Evolutionary conservation across 345 rosid genomes (phyloP), one percentile per base, ranked within the genome.

Genomic region (Salix arbutifolia): DNA sequence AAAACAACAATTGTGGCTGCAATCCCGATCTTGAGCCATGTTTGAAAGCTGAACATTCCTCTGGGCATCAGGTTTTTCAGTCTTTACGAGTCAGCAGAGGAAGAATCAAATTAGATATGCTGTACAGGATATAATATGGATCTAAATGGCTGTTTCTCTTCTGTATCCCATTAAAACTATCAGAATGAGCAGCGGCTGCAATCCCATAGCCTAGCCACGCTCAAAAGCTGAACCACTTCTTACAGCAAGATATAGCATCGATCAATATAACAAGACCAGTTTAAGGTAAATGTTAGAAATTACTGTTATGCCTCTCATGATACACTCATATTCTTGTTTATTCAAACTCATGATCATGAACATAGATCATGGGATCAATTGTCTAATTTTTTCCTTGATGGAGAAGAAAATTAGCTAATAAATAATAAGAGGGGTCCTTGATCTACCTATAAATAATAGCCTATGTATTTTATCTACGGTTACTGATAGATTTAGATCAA

Each of bases 151-250:
- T 37, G 8, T 60, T 25, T 60, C 11, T 17, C 42, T 74, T 42
- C 38, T 62, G 44, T 26, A 44, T 64, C 18, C 60, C 58, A 65
- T 56, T 35, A 58, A 58, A 52, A 33, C n/a, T 18, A 65, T 30
- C 35, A 73, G 56, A 42, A 37, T 37, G 40, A 71, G 40, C 38
- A 46, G 33, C 60, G 79, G 73, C 72, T 66, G 73, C 78, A 78
- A 82, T 82, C 76, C 82, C 82, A 44, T 56, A 66, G 44, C 56
- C 56, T 18, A 64, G 44, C 38, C 76, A 65, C 76, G 2, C 23
- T 31, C 16, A 46, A 76, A 77, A 77, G 81, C 83, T 79, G 83
- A 42, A 74, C 53, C 33, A 71, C 65, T 33, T 70, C 66, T 62
- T 61, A 12, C 64, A 64, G 70, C 60, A 70, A 50, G 13, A n/a